phyloP scores from a whole-genome alignment of 768 basidiomycete species.

The Trametes villosa region DNA sequence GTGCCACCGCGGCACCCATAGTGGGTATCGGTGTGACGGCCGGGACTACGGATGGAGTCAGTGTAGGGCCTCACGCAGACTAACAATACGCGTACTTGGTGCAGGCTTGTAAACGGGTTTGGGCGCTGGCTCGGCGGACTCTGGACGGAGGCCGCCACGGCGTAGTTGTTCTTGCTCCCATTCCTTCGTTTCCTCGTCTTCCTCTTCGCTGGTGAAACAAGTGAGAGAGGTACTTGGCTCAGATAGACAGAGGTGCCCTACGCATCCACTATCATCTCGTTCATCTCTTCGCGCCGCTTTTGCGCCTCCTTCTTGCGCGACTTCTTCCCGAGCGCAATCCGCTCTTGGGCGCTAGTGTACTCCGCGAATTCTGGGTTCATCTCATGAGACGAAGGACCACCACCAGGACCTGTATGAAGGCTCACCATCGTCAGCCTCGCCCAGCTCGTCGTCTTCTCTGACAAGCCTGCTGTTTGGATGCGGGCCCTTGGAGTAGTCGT shows the following conservation, averaged over 20 bases:
- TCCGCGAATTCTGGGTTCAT: slow-evolving; percentile 74
- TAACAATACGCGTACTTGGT: slow-evolving; percentile 55
- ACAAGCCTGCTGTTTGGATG: slow-evolving; percentile 84
- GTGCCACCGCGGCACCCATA: slow-evolving; percentile 61
- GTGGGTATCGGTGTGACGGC: slow-evolving; percentile 63
- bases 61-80: background rate
- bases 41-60: slow-evolving; percentile 58
- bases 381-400: background rate
- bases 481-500: slow-evolving; percentile 64
- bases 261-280: slow-evolving; percentile 84
- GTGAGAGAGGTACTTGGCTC: slow-evolving; percentile 10
- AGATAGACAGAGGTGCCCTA: slow-evolving; percentile 43
- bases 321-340: slow-evolving; percentile 86
- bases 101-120: slow-evolving; percentile 73
- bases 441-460: slow-evolving; percentile 86
- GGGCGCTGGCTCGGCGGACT: slow-evolving; percentile 39
- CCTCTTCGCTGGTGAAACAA: slow-evolving; percentile 59
- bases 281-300: slow-evolving; percentile 70
- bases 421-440: slow-evolving; percentile 90
- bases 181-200: slow-evolving; percentile 82
- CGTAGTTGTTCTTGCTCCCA: slow-evolving; percentile 88
- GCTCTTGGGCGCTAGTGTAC: slow-evolving; percentile 85
- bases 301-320: slow-evolving; percentile 70
- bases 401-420: slow-evolving; percentile 23
- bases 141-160: slow-evolving; percentile 63